Evolutionary conservation across 768 basidiomycete species (phyloP), one percentile per base, ranked within the genome.

Genomic region (Boletus tomentosulus): DNA sequence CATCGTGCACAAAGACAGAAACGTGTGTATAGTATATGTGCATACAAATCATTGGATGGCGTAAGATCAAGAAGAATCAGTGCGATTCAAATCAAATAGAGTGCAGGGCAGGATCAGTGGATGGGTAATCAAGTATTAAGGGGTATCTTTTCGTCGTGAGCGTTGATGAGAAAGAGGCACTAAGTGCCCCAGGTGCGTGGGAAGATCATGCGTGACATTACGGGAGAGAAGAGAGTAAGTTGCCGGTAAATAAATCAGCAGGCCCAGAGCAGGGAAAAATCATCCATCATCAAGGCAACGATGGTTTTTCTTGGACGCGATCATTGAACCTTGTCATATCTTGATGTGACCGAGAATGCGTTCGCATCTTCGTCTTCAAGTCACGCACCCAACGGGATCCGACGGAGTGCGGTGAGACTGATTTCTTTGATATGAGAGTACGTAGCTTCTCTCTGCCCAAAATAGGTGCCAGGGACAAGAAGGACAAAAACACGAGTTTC

Each of bases 381-480:
- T 86, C 82, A 56, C 78, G 78, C n/a, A 86, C 78, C 86, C 84
- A 85, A 50, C 79, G 69, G 24, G 74, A 63, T 37, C 48, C 62
- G 50, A 48, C 57, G n/a, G 56, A 48, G 22, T 51, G 62, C 50
- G 64, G 62, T n/a, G 55, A 57, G 45, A 60, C 44, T 1, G 70
- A 62, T 25, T 64, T 60, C 24, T 64, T 63, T 24, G 75, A 69
- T 44, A 90, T 76, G 68, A 89, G 73, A 22, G 76, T 69, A 38
- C 83, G 81, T 7, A 92, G 73, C 53, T 78, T 75, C 50, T 86
- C 83, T 27, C 88, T 82, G 22, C 85, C 87, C 5, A 96, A 74
- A 48, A 96, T 90, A 13, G 94, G 94, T 13, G 93, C 86, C 11
- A 96, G 79, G 42, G 92, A 92, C 56, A 98, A 71, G 63, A 87